phyloP scores from a whole-genome alignment of 352 stramenopile genomes.

The Pythium rishiriense region DNA sequence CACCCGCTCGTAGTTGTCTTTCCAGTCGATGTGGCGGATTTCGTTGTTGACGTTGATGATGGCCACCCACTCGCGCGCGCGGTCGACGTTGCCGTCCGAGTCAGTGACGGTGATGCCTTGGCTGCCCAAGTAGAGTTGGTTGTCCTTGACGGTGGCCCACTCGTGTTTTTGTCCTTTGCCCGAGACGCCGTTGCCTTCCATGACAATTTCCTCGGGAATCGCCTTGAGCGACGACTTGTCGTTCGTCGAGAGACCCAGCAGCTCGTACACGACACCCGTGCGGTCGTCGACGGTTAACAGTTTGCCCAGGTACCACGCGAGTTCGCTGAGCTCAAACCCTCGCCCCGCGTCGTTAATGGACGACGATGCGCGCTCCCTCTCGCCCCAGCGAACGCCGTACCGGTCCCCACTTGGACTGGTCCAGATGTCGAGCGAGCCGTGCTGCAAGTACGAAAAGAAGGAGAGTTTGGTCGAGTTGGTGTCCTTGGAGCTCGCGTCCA shows the following conservation, averaged over 20 bases:
- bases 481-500: slow-evolving; percentile 92
- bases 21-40: slow-evolving; percentile 92
- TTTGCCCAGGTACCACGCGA: slow-evolving; percentile 80
- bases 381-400: slow-evolving; percentile 64
- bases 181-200: slow-evolving; percentile 95
- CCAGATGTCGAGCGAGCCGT: slow-evolving; percentile 77
- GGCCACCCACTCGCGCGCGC: slow-evolving; percentile 97
- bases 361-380: slow-evolving; percentile 64
- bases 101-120: slow-evolving; percentile 93
- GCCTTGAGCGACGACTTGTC: slow-evolving; percentile 59
- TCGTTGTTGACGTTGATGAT: slow-evolving; percentile 83
- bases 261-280: slow-evolving; percentile 97
- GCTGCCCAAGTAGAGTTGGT: slow-evolving; percentile 94
- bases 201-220: slow-evolving; percentile 94
- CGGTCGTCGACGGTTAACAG: slow-evolving; percentile 97
- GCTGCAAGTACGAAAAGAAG: slow-evolving; percentile 90
- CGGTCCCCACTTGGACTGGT: slow-evolving; percentile 32
- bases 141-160: slow-evolving; percentile 98
- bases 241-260: slow-evolving; percentile 78
- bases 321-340: slow-evolving; percentile 94
- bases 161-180: slow-evolving; percentile 99
- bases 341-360: slow-evolving; percentile 92
- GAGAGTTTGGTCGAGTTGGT: slow-evolving; percentile 83
- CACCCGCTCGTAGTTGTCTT: slow-evolving; percentile 90
- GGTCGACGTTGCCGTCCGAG: slow-evolving; percentile 88